Percentiles rank a stretch among this genome's conserved stretches.
These are phyloP conservation scores for Yamadazyma pseudoaaseri DNA, from an alignment of 1,139 yeast species.

Conservation along the genomic window DNA sequence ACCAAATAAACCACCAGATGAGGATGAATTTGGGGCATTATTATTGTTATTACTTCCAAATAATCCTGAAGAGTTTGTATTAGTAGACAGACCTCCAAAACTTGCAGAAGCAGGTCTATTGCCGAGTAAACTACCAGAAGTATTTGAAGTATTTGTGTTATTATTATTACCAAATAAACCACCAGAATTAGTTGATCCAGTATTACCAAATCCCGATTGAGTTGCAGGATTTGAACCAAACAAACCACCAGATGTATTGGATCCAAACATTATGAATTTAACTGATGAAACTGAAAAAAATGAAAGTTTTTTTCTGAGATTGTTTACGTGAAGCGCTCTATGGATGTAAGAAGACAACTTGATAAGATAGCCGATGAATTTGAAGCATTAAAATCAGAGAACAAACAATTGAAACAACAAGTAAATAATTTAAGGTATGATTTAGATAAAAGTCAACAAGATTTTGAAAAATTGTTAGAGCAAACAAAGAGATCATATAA, in stretches of 20 bases:
- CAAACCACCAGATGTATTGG: constrained; percentile 10
- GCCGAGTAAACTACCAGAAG: constrained; percentile 26
- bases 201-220: constrained; percentile 9
- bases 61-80: not conserved
- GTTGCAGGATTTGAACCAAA: constrained; percentile 13
- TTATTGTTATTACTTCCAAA: constrained; percentile 4
- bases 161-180: constrained; percentile 18
- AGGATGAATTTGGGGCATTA: no score
- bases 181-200: constrained; percentile 13
- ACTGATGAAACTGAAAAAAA: constrained; percentile 8
- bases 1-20: constrained; percentile 30
- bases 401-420: constrained; percentile 7
- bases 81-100: constrained; percentile 2
- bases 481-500: constrained; percentile 14
- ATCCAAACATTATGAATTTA: constrained; percentile 16
- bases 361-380: constrained; percentile 9
- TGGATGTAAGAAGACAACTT: constrained; percentile 6
- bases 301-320: constrained; percentile 1
- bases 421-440: constrained; percentile 3
- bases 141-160: not conserved
- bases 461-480: constrained; percentile 7
- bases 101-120: constrained; percentile 2
- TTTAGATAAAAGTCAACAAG: constrained; percentile 6
- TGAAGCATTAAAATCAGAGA: constrained; percentile 11
- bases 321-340: constrained; percentile 3